Base-by-base conservation (phyloP, 176 grass and related monocot genomes). In the Carex myosuroides region DNA sequence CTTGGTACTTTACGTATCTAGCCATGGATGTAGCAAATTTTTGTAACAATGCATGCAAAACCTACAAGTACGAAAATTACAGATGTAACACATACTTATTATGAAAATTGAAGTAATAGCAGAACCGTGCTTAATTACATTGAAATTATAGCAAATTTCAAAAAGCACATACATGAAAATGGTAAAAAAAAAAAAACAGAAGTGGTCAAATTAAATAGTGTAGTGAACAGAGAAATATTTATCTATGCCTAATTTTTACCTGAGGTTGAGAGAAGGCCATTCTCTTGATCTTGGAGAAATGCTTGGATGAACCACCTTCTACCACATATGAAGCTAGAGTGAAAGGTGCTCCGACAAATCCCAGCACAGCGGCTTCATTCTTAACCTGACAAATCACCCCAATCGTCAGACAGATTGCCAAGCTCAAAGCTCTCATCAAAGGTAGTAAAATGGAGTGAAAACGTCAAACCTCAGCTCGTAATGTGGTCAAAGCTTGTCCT, bases 221-320 rank as follows among this genome's bases (percentile, higher is more conserved):
- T 13, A 26, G 41, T 62, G 16, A 64, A 64, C 18, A 13, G 50
- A 44, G 3, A 11, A 24, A 33, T 37, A 60, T 80, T 35, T 60
- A 64, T 81, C 46, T 64, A 57, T 37, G 16, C 29, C 18, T 13
- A 37, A 57, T n/a, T 64, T 30, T 17, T 95, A 98, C 96, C 89
- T 72, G 64, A 85, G 96, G 91, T 80, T 98, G 89, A 73, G 93
- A 93, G 81, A 98, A 98, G 86, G 96, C 96, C 86, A 98, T 52
- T 87, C 87, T 98, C 83, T 98, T 98, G 63, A 98, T 98, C 88
- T 95, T 92, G 22, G 96, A 87, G 55, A 95, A 98, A 71, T 98
- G 90, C 88, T 98, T 98, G 30, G 96, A 98, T 83, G 96, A 98
- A 91, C 96, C 96, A 77, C 96, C 96, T 95, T 98, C 96, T 32